A percentile compares a stretch with the other conserved stretches of the same genome.
These are phyloP conservation scores for Torulaspora gathmanii DNA, from an alignment of 805 yeast species.

Conservation along the genomic window DNA sequence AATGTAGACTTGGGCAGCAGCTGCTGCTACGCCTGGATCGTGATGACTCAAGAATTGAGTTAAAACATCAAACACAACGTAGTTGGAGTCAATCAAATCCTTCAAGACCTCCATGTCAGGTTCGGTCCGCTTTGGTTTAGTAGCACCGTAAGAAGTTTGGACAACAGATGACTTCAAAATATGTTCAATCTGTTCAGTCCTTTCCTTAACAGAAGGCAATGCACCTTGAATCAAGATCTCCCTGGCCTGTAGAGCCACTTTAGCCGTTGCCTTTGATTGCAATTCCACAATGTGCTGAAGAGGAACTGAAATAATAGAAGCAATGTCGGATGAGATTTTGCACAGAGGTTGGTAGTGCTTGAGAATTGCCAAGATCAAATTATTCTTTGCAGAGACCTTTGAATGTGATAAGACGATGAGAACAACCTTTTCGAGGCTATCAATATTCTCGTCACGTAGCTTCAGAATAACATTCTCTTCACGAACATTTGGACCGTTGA, in stretches of 20 bases:
- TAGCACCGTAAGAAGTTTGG: conserved; percentile 83
- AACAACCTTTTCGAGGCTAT: conserved; percentile 69
- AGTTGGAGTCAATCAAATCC: conserved; percentile 94
- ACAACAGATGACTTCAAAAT: conserved; percentile 88
- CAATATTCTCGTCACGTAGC: conserved; percentile 82
- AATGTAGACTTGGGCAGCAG: conserved; percentile 94
- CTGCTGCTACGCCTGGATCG: conserved; percentile 86
- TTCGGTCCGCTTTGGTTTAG: conserved; percentile 65
- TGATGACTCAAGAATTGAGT: conserved; percentile 80
- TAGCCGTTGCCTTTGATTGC: conserved; percentile 85
- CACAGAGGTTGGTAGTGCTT: conserved; percentile 75
- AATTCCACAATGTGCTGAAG: conserved; percentile 79
- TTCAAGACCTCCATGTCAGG: conserved; percentile 78
- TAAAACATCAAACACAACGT: conserved; percentile 92
- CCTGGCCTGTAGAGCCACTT: conserved; percentile 91
- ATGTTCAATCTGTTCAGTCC: conserved; percentile 96
- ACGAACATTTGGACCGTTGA: conserved; percentile 68
- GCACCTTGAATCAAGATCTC: conserved; percentile 96
- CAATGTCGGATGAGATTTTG: conserved; percentile 65
- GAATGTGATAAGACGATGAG: conserved; percentile 78
- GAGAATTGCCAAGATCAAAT: conserved; percentile 78
- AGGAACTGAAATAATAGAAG: conserved; percentile 61
- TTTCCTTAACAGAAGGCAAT: conserved; percentile 90
- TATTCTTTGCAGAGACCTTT: conserved; percentile 89
- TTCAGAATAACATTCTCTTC: conserved; percentile 86